phyloP scores from a whole-genome alignment of 179 eudicot species.

The Silene coronaria region DNA sequence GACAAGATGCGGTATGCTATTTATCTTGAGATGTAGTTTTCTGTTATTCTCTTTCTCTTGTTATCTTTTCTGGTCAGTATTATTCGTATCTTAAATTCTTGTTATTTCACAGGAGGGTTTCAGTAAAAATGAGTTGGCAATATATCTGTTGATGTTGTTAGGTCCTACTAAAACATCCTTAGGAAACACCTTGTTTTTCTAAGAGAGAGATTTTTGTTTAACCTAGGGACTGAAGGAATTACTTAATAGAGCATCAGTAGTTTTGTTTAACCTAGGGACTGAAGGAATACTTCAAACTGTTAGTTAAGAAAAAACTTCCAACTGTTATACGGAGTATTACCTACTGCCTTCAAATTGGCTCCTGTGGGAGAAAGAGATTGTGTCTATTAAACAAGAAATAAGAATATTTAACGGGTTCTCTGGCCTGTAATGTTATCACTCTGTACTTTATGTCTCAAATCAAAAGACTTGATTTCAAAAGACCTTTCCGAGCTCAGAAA shows the following conservation, averaged over 20 bases:
- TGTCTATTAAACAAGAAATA: not conserved
- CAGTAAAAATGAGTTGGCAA: not conserved
- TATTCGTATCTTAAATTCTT: not conserved
- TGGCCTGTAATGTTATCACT: not conserved
- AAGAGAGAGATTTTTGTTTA: not conserved
- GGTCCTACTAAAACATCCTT: not conserved
- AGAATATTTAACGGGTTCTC: not conserved
- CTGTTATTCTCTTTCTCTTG: conserved; percentile 9
- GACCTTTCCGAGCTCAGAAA: not conserved
- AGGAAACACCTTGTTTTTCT: not conserved
- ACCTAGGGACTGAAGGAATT: not conserved
- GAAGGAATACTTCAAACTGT: too few relatives aligned
- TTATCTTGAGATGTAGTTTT: conserved; percentile 21
- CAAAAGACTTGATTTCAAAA: not conserved
- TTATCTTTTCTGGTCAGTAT: not conserved
- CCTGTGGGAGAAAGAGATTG: not conserved
- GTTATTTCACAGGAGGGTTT: not conserved
- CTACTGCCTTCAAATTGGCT: too few relatives aligned
- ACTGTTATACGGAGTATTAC: too few relatives aligned
- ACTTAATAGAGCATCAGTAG: not conserved
- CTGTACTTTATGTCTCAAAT: not conserved
- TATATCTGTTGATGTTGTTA: not conserved
- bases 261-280: conserved; percentile 1
- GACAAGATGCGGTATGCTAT: conserved; percentile 95
- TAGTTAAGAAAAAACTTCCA: too few relatives aligned